Percentiles rank a stretch among this genome's conserved stretches.
Conservation (phyloP, 192 early-diverging fungal species). For the Coemansia sp. region DNA sequence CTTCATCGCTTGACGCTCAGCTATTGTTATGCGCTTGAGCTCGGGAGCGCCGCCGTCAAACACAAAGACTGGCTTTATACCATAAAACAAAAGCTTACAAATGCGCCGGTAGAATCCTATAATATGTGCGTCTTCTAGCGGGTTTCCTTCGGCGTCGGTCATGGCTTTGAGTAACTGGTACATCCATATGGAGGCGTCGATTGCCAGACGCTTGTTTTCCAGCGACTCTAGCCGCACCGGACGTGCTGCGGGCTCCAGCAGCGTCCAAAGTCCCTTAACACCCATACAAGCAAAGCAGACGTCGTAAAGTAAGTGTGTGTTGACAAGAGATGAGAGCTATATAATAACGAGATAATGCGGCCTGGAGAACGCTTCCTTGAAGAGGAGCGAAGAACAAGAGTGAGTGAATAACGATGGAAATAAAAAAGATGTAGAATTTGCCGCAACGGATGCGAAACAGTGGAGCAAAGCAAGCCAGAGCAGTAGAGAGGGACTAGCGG, state of each 20-base stretch:
- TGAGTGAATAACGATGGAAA: neutral
- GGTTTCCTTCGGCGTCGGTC: slow-evolving; percentile 84
- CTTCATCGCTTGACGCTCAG: slow-evolving; percentile 34
- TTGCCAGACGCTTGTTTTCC: slow-evolving; percentile 71
- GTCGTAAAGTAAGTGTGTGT: neutral
- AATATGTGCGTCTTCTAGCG: slow-evolving; percentile 79
- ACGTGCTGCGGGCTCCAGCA: slow-evolving; percentile 76
- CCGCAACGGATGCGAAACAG: slow-evolving; percentile 1
- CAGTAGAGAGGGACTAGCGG: neutral
- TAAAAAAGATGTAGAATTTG: neutral
- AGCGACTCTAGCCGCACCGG: slow-evolving; percentile 81
- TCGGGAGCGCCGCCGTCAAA: slow-evolving; percentile 92
- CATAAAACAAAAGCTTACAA: slow-evolving; percentile 89
- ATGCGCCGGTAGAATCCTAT: slow-evolving; percentile 93
- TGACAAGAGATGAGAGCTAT: neutral
- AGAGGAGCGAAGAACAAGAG: neutral
- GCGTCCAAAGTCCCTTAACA: slow-evolving; percentile 90
- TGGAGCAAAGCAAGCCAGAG: neutral
- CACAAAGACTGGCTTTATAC: slow-evolving; percentile 93
- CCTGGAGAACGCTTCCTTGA: neutral
- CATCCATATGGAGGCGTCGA: slow-evolving; percentile 98
- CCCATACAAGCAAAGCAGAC: slow-evolving; percentile 64
- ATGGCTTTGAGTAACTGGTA: slow-evolving; percentile 96
- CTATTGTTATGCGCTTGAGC: slow-evolving; percentile 69
- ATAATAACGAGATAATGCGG: neutral